Conservation (phyloP, 2,329 filamentous ascomycete species). For the Orbilia brochopaga region DNA sequence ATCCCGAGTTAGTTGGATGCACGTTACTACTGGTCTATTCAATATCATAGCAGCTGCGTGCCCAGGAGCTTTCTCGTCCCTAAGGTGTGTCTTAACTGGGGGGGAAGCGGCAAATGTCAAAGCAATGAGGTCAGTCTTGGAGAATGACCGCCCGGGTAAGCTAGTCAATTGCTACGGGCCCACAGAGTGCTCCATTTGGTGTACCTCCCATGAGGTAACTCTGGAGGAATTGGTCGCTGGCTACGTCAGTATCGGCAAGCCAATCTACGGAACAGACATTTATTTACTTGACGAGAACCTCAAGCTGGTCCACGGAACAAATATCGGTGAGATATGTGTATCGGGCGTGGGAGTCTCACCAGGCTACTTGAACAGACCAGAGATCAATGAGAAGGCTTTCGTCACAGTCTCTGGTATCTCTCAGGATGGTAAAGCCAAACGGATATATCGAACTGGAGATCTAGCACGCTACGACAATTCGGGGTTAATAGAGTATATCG, state of each 20-base stretch:
- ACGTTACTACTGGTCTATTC: conserved; percentile 12
- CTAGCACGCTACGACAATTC: not conserved
- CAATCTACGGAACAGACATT: too few relatives aligned
- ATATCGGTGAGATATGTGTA: conserved; percentile 3
- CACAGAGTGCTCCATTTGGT: not conserved
- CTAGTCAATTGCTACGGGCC: conserved; percentile 5
- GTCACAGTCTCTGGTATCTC: too few relatives aligned
- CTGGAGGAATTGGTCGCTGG: not conserved
- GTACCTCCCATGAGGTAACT: conserved; percentile 5
- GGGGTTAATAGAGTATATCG: not conserved
- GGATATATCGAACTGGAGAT: too few relatives aligned
- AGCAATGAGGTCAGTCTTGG: too few relatives aligned
- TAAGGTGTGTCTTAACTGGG: not conserved
- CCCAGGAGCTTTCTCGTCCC: conserved; percentile 7
- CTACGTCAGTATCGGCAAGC: too few relatives aligned
- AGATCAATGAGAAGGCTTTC: not conserved
- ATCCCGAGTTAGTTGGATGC: conserved; percentile 1
- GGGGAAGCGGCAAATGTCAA: too few relatives aligned
- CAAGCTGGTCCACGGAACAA: not conserved
- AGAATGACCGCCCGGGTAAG: not conserved
- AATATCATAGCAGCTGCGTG: conserved; percentile 19
- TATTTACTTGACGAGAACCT: too few relatives aligned
- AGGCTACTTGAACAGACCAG: conserved; percentile 3
- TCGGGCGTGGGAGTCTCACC: not conserved
- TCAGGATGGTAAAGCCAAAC: too few relatives aligned